Base-by-base conservation (phyloP, 1,139 yeast genomes). In the Waltiozyma sp. region DNA sequence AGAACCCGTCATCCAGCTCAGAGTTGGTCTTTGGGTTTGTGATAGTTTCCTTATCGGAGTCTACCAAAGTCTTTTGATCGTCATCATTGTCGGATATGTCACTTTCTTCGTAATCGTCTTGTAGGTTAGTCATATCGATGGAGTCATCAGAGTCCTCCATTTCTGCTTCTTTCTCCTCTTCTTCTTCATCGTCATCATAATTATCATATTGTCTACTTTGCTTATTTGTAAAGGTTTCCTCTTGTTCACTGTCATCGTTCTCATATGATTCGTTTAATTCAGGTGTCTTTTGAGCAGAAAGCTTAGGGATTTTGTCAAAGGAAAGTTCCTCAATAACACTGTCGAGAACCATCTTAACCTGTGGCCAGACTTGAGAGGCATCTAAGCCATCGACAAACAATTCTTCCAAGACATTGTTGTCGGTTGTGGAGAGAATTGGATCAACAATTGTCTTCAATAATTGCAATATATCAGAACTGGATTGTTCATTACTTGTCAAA, bases 281-380 rank as follows among this genome's bases (percentile, higher is more conserved):
- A 28, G 39, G 54, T 47, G 58, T 4, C 4, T 47, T 48, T 26
- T 46, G 48, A 14, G 51, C 23, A 4, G 37, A 9, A 13, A 18
- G 37, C 19, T 19, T 35, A 2, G 74, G 72, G 34, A 78, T 68
- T 44, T 65, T 65, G 10, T 66, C 70, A 50, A 70, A 66, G 52
- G 80, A 55, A 43, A 84, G 64, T 44, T 69, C 69, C 39, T 77
- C 84, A 38, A 77, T 75, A 21, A 79, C 78, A 4, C 79, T 80
- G 46, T 83, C 91, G 39, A 87, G 69, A 26, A 91, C 81, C 67
- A 91, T 73, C 61, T 83, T 86, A 3, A 87, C 80, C 61, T 91
- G 97, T 43, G 94, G 95, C 86, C 89, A 91, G 0, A 91, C 89
- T 60, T 91, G 97, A 38, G 83, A 76, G 15, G 95, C 80, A 59